Evolutionary conservation across 169 alveolate genomes (phyloP), one percentile per base, ranked within the genome.

Genomic region (Theileria orientalis): DNA sequence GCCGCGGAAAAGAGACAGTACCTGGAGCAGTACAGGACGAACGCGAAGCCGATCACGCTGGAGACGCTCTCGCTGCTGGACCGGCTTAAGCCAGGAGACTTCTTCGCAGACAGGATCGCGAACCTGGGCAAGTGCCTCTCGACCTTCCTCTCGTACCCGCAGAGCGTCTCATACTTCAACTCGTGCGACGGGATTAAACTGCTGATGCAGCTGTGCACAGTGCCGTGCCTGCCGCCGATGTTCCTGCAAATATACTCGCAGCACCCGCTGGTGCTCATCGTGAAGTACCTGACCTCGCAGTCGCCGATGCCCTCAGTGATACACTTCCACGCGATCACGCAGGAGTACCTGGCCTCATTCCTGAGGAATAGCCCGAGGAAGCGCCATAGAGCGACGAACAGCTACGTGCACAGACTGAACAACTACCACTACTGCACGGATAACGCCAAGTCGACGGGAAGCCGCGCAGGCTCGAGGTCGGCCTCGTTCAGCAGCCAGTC

Each of bases 161-260:
- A 52, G 41, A 33, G 74, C 30, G 63, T 82, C 33, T 66, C 79
- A 3, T 61, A 62, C 42, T 82, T 82, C 51, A 69, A 74, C 8
- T 32, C 85, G 29, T 21, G 52, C 29, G 89, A 74, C 30, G 89
- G 89, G 13, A 37, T 82, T 57, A 82, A 62, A 57, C 30, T 73
- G 32, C 19, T 82, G 21, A 60, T 49, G 54, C 84, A 74, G 76
- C 49, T 82, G 52, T 73, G 84, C 52, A 46, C 84, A 41, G 72
- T 69, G 32, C 89, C 84, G n/a, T 74, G 84, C 57, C 41, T 82
- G 21, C 89, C 89, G 0, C 89, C 89, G 19, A 42, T 82, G 47
- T 82, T 74, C 25, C 6, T 69, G 69, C 63, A 42, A 47, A 59
- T 82, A 2, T 82, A 73, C 47, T 63, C 85, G 2, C 89, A 74